Evolutionary conservation across 352 stramenopile species (phyloP).

Genomic region (Phytophthora litchii): DNA sequence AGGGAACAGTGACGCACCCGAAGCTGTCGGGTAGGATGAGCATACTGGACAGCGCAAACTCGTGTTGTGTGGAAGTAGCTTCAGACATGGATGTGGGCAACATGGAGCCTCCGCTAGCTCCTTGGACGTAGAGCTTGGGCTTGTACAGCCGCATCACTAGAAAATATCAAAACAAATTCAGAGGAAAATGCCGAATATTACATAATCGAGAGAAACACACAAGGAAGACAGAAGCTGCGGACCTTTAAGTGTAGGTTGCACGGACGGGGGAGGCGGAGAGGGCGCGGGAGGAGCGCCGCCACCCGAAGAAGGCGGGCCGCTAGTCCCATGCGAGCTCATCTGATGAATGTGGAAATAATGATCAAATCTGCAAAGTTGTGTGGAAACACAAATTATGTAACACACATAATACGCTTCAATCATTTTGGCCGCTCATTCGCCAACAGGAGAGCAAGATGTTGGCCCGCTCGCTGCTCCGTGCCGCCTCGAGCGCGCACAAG

Average conservation of each 20-base stretch:
- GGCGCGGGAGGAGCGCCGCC: conserved; percentile 6
- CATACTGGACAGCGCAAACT: conserved; percentile 89
- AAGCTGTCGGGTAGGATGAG: conserved; percentile 93
- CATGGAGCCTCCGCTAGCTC: conserved; percentile 53
- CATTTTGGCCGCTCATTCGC: conserved; percentile 7
- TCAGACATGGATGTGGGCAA: conserved; percentile 64
- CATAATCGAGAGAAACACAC: neutral
- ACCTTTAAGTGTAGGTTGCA: conserved; percentile 87
- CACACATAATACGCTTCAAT: no score
- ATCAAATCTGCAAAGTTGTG: no score
- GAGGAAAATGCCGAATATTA: neutral
- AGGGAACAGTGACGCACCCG: conserved; percentile 45
- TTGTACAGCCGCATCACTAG: conserved; percentile 93
- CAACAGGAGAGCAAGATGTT: conserved; percentile 48
- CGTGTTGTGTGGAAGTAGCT: conserved; percentile 59
- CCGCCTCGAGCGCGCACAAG: conserved; percentile 28
- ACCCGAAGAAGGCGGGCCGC: conserved; percentile 26
- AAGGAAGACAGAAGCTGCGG: neutral
- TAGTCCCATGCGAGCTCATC: conserved; percentile 28
- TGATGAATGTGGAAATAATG: no score
- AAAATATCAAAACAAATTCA: neutral
- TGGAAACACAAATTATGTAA: no score
- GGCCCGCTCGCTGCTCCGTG: conserved; percentile 63
- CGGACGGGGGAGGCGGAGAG: conserved; percentile 15
- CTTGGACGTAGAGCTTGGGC: conserved; percentile 78